phyloP scores from a whole-genome alignment of 1,284 basidiomycete species.

The Ustilago cynodontis region DNA sequence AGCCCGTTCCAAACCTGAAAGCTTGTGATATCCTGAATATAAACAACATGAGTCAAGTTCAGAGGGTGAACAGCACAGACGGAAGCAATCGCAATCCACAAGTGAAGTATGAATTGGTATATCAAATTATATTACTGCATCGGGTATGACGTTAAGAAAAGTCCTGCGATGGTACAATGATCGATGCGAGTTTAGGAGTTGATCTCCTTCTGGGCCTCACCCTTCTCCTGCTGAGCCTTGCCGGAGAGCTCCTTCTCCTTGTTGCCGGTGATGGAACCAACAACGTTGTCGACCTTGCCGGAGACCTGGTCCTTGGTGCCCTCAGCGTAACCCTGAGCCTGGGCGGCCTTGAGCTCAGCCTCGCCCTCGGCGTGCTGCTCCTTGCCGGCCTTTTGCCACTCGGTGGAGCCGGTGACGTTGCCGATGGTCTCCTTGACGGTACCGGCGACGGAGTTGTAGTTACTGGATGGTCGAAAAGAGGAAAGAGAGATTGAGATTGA shows the following conservation, averaged over 20 bases:
- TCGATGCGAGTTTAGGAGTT: slow-evolving; percentile 33
- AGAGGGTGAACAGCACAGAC: too few species aligned
- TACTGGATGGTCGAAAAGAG: slow-evolving; percentile 12
- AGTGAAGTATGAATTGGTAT: slow-evolving; percentile 17
- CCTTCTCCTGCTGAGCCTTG: slow-evolving; percentile 55
- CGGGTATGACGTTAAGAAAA: slow-evolving; percentile 11
- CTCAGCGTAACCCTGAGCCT: slow-evolving; percentile 63
- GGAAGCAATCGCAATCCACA: slow-evolving; percentile 1
- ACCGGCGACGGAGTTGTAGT: slow-evolving; percentile 57
- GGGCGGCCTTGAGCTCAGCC: slow-evolving; percentile 59
- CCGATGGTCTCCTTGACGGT: slow-evolving; percentile 61
- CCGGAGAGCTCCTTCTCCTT: slow-evolving; percentile 56
- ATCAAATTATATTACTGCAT: slow-evolving; percentile 28
- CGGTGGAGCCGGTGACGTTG: slow-evolving; percentile 49
- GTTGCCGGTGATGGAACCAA: slow-evolving; percentile 61
- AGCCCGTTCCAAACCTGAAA: too few species aligned
- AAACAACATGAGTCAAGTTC: too few species aligned
- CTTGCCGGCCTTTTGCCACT: slow-evolving; percentile 60
- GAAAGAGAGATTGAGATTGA: not conserved
- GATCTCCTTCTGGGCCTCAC: slow-evolving; percentile 58
- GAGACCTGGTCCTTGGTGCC: slow-evolving; percentile 60
- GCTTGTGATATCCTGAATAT: too few species aligned
- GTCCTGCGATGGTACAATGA: not conserved
- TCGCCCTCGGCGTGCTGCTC: slow-evolving; percentile 64
- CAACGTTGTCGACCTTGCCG: slow-evolving; percentile 61